Evolutionary conservation across 805 yeast genomes (phyloP).

Genomic region (Cyberlindnera petersonii): DNA sequence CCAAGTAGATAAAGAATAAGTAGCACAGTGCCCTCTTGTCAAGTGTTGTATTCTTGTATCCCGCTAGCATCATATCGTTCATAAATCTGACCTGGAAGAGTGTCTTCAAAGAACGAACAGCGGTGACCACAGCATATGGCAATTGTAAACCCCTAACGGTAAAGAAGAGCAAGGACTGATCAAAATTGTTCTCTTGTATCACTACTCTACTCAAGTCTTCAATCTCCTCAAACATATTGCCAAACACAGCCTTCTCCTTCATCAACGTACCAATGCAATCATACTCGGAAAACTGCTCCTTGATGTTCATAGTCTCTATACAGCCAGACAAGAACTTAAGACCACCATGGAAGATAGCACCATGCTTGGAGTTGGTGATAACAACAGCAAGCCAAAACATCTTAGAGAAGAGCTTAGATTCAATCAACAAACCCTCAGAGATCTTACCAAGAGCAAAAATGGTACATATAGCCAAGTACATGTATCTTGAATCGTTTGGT

Average conservation of each 20-base stretch:
- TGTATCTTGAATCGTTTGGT: slow-evolving; percentile 23
- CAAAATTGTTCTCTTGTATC: slow-evolving; percentile 45
- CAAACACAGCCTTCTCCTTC: slow-evolving; percentile 32
- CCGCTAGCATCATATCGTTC: slow-evolving; percentile 27
- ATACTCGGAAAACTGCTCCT: slow-evolving; percentile 28
- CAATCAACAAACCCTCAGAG: slow-evolving; percentile 35
- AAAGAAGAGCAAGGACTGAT: slow-evolving; percentile 44
- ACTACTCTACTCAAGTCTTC: slow-evolving; percentile 40
- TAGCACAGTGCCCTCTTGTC: slow-evolving; percentile 21
- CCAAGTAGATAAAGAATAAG: slow-evolving; percentile 33
- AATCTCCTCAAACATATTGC: slow-evolving; percentile 36
- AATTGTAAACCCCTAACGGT: slow-evolving; percentile 55
- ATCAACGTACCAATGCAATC: slow-evolving; percentile 29
- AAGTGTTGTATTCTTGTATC: slow-evolving; percentile 4
- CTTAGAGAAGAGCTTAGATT: slow-evolving; percentile 28
- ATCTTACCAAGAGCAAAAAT: slow-evolving; percentile 38
- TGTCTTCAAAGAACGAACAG: slow-evolving; percentile 41
- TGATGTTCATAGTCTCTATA: slow-evolving; percentile 31
- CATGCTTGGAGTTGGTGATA: slow-evolving; percentile 31
- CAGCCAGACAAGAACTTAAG: slow-evolving; percentile 36
- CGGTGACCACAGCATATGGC: slow-evolving; percentile 50
- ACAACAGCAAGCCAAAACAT: slow-evolving; percentile 37
- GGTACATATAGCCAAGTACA: slow-evolving; percentile 32
- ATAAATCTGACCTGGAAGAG: slow-evolving; percentile 41
- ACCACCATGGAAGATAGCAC: slow-evolving; percentile 38